Percentiles rank a stretch among this genome's conserved stretches.
Conservation (phyloP, 768 basidiomycete genomes). For the Termitomyces sp. region DNA sequence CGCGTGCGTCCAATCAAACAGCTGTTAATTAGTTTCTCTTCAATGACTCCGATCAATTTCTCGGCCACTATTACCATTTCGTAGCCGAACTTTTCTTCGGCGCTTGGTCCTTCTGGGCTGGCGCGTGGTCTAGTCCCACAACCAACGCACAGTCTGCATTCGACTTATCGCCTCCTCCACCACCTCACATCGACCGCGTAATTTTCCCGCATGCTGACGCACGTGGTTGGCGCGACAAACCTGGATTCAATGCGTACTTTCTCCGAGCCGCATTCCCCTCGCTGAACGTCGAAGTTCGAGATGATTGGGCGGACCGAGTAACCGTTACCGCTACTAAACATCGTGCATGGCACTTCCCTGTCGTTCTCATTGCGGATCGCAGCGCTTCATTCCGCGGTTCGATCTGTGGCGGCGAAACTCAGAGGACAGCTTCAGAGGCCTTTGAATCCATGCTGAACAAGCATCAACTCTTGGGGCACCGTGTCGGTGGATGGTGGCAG, state of each 20-base stretch:
- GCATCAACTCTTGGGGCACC: slow-evolving; percentile 31
- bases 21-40: slow-evolving; percentile 46
- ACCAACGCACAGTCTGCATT: slow-evolving; percentile 15
- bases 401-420: slow-evolving; percentile 58
- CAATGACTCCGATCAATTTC: slow-evolving; percentile 74
- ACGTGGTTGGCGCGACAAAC: slow-evolving; percentile 69
- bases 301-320: slow-evolving; percentile 71
- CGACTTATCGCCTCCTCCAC: slow-evolving; percentile 13
- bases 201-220: slow-evolving; percentile 66
- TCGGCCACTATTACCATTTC: slow-evolving; percentile 87
- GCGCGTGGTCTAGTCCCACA: slow-evolving; percentile 34
- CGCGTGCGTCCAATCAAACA: not conserved
- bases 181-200: slow-evolving; percentile 59
- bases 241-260: slow-evolving; percentile 76
- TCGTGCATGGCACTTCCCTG: slow-evolving; percentile 70
- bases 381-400: slow-evolving; percentile 71
- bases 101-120: slow-evolving; percentile 70
- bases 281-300: slow-evolving; percentile 58
- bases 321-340: slow-evolving; percentile 23
- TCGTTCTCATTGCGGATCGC: slow-evolving; percentile 67
- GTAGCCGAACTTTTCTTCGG: slow-evolving; percentile 81
- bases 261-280: slow-evolving; percentile 72
- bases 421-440: slow-evolving; percentile 72
- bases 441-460: slow-evolving; percentile 43
- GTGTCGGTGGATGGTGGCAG: slow-evolving; percentile 73